Evolutionary conservation across 2,329 filamentous ascomycete genomes (phyloP), one percentile per base, ranked within the genome.

Genomic region (Penicillium brevicompactum): DNA sequence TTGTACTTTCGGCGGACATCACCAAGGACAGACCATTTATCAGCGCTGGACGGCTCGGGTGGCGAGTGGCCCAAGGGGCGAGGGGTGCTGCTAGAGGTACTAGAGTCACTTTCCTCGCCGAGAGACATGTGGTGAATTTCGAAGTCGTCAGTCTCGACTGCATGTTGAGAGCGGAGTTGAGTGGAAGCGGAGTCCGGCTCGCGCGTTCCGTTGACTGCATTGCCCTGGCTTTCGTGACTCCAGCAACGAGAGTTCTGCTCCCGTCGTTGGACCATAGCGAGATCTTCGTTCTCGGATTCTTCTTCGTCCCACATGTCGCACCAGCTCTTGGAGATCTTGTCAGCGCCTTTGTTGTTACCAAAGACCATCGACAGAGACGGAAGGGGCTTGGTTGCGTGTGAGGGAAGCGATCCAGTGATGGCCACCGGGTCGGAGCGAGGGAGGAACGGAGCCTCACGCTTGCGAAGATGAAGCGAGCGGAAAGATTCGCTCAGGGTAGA

Each of bases 261-360:
- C 58, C 77, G 78, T 31, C 80, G 78, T 60, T 86, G 79, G 74
- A 88, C 84, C 24, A 89, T 76, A 5, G 78, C 78, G 57, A 82
- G 76, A 53, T 84, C 77, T 70, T 88, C 84, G 60, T 83, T 85
- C 66, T 88, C 84, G 34, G 82, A 80, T 68, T 67, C 92, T 51
- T 97, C 93, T 73, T 97, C 93, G 56, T 97, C 93, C 88, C 92
- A 97, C 74, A 97, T 86, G 73, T 99, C 94, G 69, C 92, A 96
- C 94, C 94, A 99, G 80, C 94, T 97, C 87, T 97, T 97, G 53
- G 94, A 96, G 46, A 95, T 90, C 46, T 84, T 80, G 44, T 93
- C 89, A 59, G 52, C 47, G 14, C 86, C 84, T 71, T 89, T 86
- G 34, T 71, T 70, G 68, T 87, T 87, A 49, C 90, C 90, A 70